Evolutionary conservation across 2,329 filamentous ascomycete genomes (phyloP).

Genomic region (Xylariaceae sp.): DNA sequence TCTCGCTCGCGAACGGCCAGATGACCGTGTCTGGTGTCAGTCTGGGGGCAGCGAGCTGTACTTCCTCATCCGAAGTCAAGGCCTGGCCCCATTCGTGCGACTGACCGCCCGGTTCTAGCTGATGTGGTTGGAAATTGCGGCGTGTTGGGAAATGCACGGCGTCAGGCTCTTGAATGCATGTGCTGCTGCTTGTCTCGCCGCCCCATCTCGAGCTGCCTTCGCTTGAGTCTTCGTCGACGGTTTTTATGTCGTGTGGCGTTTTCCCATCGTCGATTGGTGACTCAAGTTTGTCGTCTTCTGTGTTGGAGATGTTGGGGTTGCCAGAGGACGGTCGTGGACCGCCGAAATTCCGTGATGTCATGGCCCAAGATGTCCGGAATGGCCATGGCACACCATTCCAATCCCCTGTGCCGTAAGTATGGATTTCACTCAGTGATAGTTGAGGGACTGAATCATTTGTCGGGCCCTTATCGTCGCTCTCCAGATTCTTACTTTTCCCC

Average conservation of each 20-base stretch:
- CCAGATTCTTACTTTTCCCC: background rate
- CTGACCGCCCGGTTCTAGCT: background rate
- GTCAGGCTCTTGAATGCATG: constrained; percentile 10
- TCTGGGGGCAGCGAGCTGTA: background rate
- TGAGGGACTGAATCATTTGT: background rate
- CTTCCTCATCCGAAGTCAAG: constrained; percentile 8
- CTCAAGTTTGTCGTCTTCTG: constrained; percentile 5
- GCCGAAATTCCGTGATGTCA: background rate
- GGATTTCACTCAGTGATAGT: background rate
- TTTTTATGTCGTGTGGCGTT: background rate
- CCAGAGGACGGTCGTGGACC: background rate
- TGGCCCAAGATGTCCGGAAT: constrained; percentile 13
- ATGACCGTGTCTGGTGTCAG: background rate
- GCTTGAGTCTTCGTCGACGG: constrained; percentile 11
- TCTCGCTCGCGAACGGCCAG: constrained; percentile 15
- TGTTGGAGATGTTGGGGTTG: background rate
- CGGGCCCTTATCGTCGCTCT: constrained; percentile 3
- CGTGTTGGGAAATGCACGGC: background rate
- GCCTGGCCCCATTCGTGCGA: constrained; percentile 6
- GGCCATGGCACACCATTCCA: constrained; percentile 16
- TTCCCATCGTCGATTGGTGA: background rate
- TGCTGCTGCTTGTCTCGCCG: constrained; percentile 6
- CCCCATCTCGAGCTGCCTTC: constrained; percentile 3
- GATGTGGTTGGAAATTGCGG: background rate
- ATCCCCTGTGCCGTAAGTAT: constrained; percentile 5